Evolutionary conservation across 495 filamentous ascomycete species (phyloP).

Genomic region (Hyaloscypha finlandica): DNA sequence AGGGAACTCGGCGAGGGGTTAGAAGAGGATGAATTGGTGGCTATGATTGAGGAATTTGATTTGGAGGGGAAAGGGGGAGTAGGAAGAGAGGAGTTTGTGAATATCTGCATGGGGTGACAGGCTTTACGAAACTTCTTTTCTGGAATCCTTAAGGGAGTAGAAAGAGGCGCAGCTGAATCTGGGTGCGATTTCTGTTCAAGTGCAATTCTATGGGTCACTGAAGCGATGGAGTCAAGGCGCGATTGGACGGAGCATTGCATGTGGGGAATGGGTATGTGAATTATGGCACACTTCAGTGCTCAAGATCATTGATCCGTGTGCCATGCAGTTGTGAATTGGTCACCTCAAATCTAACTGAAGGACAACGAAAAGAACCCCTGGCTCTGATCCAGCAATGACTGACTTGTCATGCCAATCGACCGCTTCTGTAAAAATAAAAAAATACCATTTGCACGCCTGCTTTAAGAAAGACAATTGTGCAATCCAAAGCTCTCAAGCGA

Average conservation of each 20-base stretch:
- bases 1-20: constrained; percentile 88
- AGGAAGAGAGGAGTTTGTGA: constrained; percentile 85
- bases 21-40: constrained; percentile 86
- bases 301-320: constrained; percentile 7
- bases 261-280: constrained; percentile 4
- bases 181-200: neutral
- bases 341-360: constrained; percentile 26
- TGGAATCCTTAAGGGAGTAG: neutral
- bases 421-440: constrained; percentile 18
- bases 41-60: constrained; percentile 99
- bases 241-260: neutral
- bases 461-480: constrained; percentile 16
- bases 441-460: constrained; percentile 29
- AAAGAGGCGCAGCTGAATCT: neutral
- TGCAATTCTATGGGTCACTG: neutral
- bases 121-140: neutral
- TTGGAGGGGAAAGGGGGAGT: constrained; percentile 89
- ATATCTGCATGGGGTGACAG: constrained; percentile 57
- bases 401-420: constrained; percentile 18
- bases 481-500: constrained; percentile 7
- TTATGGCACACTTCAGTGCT: constrained; percentile 3
- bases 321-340: constrained; percentile 29
- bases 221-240: constrained; percentile 24
- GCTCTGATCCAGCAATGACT: constrained; percentile 18
- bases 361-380: constrained; percentile 19